Evolutionary conservation across 169 alveolate species (phyloP).

Genomic region (Plasmodium relictum): DNA sequence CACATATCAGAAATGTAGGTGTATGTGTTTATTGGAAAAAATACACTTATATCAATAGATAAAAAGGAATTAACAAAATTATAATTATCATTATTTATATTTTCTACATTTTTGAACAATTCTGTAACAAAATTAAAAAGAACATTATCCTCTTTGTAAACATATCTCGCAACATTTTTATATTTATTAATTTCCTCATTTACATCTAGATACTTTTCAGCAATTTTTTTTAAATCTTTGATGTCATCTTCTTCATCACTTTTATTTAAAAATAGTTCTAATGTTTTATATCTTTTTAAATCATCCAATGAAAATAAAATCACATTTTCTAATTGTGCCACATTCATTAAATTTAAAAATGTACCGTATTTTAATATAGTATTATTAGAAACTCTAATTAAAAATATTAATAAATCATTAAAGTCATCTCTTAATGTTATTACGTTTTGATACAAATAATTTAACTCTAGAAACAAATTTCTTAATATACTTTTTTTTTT

Average conservation of each 20-base stretch:
- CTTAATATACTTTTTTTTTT: conserved; percentile 30
- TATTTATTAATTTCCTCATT: conserved; percentile 55
- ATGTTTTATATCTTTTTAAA: conserved; percentile 32
- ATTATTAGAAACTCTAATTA: conserved; percentile 58
- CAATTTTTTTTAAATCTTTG: neutral
- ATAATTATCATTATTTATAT: conserved; percentile 71
- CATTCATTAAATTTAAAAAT: conserved; percentile 67
- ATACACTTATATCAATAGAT: conserved; percentile 68
- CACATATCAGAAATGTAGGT: conserved; percentile 77
- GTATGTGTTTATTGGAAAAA: conserved; percentile 73
- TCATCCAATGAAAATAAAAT: conserved; percentile 59
- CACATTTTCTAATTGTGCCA: conserved; percentile 75
- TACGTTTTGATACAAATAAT: conserved; percentile 64
- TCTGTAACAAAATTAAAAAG: conserved; percentile 76
- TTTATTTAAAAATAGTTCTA: conserved; percentile 45
- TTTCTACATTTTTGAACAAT: conserved; percentile 74
- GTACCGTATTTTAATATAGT: conserved; percentile 61
- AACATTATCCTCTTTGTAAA: conserved; percentile 58
- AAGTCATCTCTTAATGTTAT: conserved; percentile 59
- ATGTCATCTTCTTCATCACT: neutral
- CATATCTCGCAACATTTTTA: conserved; percentile 64
- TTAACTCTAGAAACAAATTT: conserved; percentile 53
- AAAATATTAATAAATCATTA: conserved; percentile 22
- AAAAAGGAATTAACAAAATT: conserved; percentile 76
- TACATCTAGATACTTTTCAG: conserved; percentile 11